phyloP scores from a whole-genome alignment of 2,329 filamentous ascomycete species.

The Nemania sp. region DNA sequence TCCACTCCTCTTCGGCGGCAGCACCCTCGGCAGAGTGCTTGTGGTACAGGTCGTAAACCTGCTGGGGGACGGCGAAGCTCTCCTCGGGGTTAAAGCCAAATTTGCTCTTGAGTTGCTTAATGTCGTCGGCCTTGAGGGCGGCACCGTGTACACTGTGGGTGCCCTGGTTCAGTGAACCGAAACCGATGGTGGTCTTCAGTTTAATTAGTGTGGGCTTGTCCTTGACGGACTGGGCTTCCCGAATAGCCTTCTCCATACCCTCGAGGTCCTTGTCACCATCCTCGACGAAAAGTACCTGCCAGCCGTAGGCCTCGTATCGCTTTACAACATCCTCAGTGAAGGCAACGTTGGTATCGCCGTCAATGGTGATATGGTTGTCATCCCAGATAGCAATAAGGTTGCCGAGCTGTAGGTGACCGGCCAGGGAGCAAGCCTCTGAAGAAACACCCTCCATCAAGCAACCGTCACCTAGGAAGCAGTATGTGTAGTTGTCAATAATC shows the following conservation, averaged over 20 bases:
- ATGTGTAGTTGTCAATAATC: conserved; percentile 96
- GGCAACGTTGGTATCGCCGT: conserved; percentile 93
- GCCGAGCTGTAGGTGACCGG: conserved; percentile 96
- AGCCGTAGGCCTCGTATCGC: conserved; percentile 97
- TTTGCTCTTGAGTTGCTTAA: conserved; percentile 91
- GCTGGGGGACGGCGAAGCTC: conserved; percentile 91
- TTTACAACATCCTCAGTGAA: conserved; percentile 97
- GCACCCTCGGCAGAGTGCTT: conserved; percentile 88
- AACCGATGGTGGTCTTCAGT: conserved; percentile 97
- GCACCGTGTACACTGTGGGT: conserved; percentile 97
- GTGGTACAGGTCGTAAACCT: conserved; percentile 92
- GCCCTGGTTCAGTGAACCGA: conserved; percentile 91
- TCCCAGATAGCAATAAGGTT: conserved; percentile 98
- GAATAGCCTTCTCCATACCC: conserved; percentile 88
- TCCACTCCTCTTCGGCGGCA: conserved; percentile 93
- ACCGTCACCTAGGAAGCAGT: conserved; percentile 95
- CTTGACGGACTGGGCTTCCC: conserved; percentile 85
- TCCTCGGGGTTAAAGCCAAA: conserved; percentile 97
- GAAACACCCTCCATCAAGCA: conserved; percentile 99
- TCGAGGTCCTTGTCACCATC: conserved; percentile 91
- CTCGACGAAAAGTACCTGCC: conserved; percentile 87
- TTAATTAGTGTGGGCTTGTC: conserved; percentile 98
- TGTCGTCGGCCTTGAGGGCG: conserved; percentile 93
- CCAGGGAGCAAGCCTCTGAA: conserved; percentile 88
- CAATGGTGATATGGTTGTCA: conserved; percentile 97